These are phyloP conservation scores for Aureobasidium sp. DNA, from an alignment of 2,329 filamentous ascomycete genomes.

Conservation along the genomic window DNA sequence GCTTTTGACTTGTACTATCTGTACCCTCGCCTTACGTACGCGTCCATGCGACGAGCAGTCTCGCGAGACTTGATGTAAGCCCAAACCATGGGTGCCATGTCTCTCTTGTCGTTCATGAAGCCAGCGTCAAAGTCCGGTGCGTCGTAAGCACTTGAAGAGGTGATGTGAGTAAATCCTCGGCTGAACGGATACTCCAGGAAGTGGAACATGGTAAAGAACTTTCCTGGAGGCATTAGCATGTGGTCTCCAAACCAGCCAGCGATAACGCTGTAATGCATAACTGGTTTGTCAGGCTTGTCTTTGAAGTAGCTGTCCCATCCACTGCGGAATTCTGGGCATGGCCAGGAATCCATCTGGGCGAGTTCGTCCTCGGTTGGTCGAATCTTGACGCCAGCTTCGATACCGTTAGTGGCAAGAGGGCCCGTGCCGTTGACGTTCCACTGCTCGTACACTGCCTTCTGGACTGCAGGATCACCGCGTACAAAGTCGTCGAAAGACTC, in stretches of 20 bases:
- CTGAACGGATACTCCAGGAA: slow-evolving; percentile 74
- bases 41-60: slow-evolving; percentile 70
- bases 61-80: slow-evolving; percentile 72
- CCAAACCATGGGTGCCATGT: slow-evolving; percentile 66
- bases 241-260: slow-evolving; percentile 34
- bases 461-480: slow-evolving; percentile 63
- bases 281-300: slow-evolving; percentile 70
- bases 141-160: slow-evolving; percentile 62
- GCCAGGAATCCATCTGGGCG: slow-evolving; percentile 63
- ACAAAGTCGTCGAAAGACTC: slow-evolving; percentile 78
- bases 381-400: slow-evolving; percentile 74
- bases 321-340: slow-evolving; percentile 63
- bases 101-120: slow-evolving; percentile 79
- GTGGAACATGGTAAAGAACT: slow-evolving; percentile 80
- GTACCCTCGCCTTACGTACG: slow-evolving; percentile 48
- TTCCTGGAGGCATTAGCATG: slow-evolving; percentile 61
- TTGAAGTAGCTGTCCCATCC: slow-evolving; percentile 81
- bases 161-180: slow-evolving; percentile 64
- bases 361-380: slow-evolving; percentile 63
- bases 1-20: slow-evolving; percentile 49
- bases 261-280: slow-evolving; percentile 65
- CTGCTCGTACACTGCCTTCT: slow-evolving; percentile 67
- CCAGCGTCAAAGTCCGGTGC: slow-evolving; percentile 42
- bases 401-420: slow-evolving; percentile 66
- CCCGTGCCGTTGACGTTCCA: slow-evolving; percentile 76